Base-by-base conservation (phyloP, 495 filamentous ascomycete genomes). In the Choiromyces venosus region DNA sequence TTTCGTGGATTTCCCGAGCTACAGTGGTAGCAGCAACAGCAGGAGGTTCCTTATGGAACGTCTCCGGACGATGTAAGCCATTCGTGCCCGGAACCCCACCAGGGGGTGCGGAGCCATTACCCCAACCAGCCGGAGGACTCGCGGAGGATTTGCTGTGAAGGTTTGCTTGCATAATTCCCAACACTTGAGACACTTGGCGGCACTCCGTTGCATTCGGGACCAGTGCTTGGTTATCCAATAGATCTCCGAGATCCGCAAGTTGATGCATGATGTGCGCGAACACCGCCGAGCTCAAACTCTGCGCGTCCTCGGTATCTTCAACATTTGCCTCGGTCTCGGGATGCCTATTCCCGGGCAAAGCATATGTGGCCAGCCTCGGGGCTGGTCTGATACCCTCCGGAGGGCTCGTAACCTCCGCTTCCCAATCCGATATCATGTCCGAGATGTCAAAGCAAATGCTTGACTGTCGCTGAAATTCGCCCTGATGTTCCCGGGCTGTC, bases 141-240 rank as follows among this genome's bases (percentile, higher is more conserved):
- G 25, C 10, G 29, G 1, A 29, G 52, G 25, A 16, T 61, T 61
- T 61, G 9, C 40, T 36, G 46, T 37, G 36, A 19, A 77, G 29
- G 37, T 66, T 77, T 18, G 69, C 52, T 1, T 67, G 74, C 19
- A 77, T 33, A 52, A 52, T 77, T 29, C 67, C 40, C 42, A 77
- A 70, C 18, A 40, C 40, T 35, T 69, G 74, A 21, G 71, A 38
- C 36, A 77, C 67, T 14, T 66, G 76, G 46, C 39, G 65, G 9
- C 61, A 65, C 39, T 77, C 75, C 0, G 66, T 36, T 19, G 19
- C 21, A 46, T 37, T 71, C 0, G 74, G 75, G 36, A 64, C 44
- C 29, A 77, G 73, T 7, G 74, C 75, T 38, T 69, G 74, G 18
- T 73, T 69, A 19, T 77, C 75, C n/a, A 77, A 42, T 12, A 77